Evolutionary conservation across 805 yeast species (phyloP).

Genomic region (Torulaspora maleeae): DNA sequence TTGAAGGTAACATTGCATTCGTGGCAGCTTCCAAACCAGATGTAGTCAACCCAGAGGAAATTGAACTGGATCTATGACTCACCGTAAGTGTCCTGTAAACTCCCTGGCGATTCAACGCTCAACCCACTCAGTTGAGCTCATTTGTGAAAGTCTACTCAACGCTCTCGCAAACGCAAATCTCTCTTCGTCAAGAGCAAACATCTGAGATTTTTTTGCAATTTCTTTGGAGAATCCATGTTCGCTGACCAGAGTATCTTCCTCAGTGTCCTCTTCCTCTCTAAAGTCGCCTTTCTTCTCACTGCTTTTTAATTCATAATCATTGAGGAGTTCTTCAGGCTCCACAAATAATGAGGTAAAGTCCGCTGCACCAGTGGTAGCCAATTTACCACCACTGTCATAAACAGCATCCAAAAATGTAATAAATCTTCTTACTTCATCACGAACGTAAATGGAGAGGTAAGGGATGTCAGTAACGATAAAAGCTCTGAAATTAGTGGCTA

Average conservation of each 20-base stretch:
- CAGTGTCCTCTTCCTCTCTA: slow-evolving; percentile 31
- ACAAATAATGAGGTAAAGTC: slow-evolving; percentile 81
- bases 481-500: slow-evolving; percentile 70
- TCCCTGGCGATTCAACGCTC: slow-evolving; percentile 37
- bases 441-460: slow-evolving; percentile 63
- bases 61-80: slow-evolving; percentile 49
- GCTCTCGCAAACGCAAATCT: slow-evolving; percentile 96
- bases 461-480: slow-evolving; percentile 94
- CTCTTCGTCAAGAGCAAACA: slow-evolving; percentile 92
- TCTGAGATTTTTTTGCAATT: slow-evolving; percentile 61
- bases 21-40: slow-evolving; percentile 45
- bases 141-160: slow-evolving; percentile 80
- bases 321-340: slow-evolving; percentile 59
- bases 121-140: slow-evolving; percentile 93
- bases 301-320: slow-evolving; percentile 34
- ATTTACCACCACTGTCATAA: slow-evolving; percentile 81
- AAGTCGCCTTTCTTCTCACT: slow-evolving; percentile 12
- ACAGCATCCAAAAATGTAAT: slow-evolving; percentile 95
- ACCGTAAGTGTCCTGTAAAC: too few species aligned
- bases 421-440: slow-evolving; percentile 85
- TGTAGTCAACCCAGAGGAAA: slow-evolving; percentile 51
- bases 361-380: slow-evolving; percentile 86
- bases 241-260: slow-evolving; percentile 57
- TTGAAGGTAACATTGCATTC: slow-evolving; percentile 38
- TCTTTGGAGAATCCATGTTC: slow-evolving; percentile 73